Percentiles rank a stretch among this genome's conserved stretches.
Conservation (phyloP, 2,329 filamentous ascomycete species). For the Trichophyton rubrum region DNA sequence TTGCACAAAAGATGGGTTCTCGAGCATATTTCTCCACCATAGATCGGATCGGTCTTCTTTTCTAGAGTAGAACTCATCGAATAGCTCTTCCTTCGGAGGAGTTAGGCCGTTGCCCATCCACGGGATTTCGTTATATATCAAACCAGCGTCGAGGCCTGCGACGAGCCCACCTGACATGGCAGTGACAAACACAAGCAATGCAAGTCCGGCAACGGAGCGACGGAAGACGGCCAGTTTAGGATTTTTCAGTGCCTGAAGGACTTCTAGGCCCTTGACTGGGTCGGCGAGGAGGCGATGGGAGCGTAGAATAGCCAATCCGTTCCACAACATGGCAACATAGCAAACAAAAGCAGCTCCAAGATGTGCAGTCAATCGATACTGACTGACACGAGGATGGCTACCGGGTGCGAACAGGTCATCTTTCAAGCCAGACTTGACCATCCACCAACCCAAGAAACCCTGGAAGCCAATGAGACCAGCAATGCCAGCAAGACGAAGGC, state of each 20-base stretch:
- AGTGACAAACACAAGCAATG: conserved; percentile 69
- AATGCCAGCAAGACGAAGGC: conserved; percentile 66
- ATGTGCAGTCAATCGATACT: conserved; percentile 85
- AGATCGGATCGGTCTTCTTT: conserved; percentile 66
- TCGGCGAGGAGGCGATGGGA: conserved; percentile 58
- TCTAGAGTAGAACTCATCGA: conserved; percentile 73
- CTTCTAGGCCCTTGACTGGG: conserved; percentile 48
- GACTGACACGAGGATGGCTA: conserved; percentile 79
- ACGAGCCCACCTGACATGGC: conserved; percentile 90
- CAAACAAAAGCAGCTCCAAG: conserved; percentile 82
- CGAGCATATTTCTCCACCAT: conserved; percentile 94
- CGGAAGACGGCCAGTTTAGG: conserved; percentile 63
- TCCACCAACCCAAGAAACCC: conserved; percentile 96
- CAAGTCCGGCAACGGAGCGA: conserved; percentile 56
- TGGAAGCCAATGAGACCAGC: conserved; percentile 86
- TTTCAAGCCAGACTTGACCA: conserved; percentile 93
- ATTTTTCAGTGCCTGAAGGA: conserved; percentile 50
- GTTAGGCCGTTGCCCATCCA: conserved; percentile 78
- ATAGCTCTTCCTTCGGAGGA: conserved; percentile 71
- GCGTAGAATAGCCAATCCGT: conserved; percentile 72
- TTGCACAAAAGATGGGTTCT: conserved; percentile 92
- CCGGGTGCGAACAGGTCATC: conserved; percentile 91
- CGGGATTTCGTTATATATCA: conserved; percentile 99
- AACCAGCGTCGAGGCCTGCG: conserved; percentile 83
- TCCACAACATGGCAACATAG: conserved; percentile 89